Evolutionary conservation across 345 rosid species (phyloP).

Genomic region (Hevea brasiliensis): DNA sequence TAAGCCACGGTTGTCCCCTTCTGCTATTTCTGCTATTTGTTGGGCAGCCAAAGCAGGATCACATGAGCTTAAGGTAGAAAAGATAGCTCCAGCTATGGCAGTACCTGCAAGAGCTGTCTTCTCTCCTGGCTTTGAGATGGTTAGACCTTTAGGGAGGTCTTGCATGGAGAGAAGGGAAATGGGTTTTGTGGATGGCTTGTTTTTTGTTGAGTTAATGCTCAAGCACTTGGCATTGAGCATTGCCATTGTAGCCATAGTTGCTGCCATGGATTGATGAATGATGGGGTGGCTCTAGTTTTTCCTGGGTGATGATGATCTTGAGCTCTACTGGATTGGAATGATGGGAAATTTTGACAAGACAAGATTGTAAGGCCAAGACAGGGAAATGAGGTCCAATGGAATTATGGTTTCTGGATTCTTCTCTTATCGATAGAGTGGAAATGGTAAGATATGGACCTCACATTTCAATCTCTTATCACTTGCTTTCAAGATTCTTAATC

Average conservation of each 20-base stretch:
- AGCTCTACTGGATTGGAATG: background rate
- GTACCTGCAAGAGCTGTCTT: constrained; percentile 32
- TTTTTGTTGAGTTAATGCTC: constrained; percentile 32
- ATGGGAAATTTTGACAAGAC: constrained; percentile 17
- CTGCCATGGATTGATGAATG: constrained; percentile 42
- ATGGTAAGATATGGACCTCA: constrained; percentile 41
- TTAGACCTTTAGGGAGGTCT: constrained; percentile 51
- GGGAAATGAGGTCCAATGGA: constrained; percentile 42
- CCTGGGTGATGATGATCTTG: background rate
- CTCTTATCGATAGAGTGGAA: constrained; percentile 54
- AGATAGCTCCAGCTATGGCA: constrained; percentile 79
- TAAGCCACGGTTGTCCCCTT: constrained; percentile 81
- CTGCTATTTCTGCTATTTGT: constrained; percentile 70
- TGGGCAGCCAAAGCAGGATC: constrained; percentile 90
- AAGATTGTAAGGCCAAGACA: constrained; percentile 10
- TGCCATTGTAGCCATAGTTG: constrained; percentile 68
- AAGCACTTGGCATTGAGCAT: constrained; percentile 59
- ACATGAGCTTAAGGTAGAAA: constrained; percentile 60
- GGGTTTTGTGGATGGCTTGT: constrained; percentile 29
- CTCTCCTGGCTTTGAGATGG: constrained; percentile 29
- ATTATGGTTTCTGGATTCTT: constrained; percentile 45
- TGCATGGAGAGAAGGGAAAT: constrained; percentile 36
- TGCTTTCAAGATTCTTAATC: constrained; percentile 3
- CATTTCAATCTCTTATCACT: constrained; percentile 31
- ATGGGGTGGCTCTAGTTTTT: background rate